A percentile compares a stretch with the other conserved stretches of the same genome.
Conservation (phyloP, 1,284 basidiomycete species). For the Serendipita sp. region DNA sequence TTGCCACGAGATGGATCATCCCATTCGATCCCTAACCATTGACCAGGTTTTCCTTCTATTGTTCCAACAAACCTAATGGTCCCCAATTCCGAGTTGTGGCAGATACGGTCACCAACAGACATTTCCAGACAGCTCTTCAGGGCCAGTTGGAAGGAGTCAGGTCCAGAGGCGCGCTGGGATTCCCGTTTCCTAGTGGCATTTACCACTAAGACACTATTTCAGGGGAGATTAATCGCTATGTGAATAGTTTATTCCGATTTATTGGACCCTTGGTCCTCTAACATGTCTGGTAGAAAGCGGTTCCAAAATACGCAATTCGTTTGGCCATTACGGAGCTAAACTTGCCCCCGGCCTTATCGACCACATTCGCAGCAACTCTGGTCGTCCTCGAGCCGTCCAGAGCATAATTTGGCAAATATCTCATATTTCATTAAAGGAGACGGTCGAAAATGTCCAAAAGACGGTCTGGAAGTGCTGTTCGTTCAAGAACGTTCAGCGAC, state of each 20-base stretch:
- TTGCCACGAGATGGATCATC: conserved; percentile 74
- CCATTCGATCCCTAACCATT: conserved; percentile 94
- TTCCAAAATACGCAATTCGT: no score
- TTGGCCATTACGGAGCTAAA: neutral
- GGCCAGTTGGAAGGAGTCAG: neutral
- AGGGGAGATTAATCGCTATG: no score
- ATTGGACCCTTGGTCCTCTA: no score
- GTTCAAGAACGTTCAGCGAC: neutral
- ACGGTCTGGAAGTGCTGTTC: neutral
- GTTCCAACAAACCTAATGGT: conserved; percentile 60
- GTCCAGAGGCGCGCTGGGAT: neutral
- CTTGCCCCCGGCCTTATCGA: neutral
- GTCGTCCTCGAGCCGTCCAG: neutral
- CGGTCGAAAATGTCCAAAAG: neutral
- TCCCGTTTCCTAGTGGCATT: neutral
- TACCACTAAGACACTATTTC: neutral
- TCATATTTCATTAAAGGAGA: neutral
- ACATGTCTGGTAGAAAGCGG: no score
- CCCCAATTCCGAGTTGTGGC: conserved; percentile 32
- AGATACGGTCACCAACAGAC: conserved; percentile 15
- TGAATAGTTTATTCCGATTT: no score
- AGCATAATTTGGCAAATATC: neutral
- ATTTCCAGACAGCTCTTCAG: neutral
- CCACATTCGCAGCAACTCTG: neutral
- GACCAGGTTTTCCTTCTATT: conserved; percentile 49